phyloP scores from a whole-genome alignment of 192 early-diverging fungal species.

The Phlyctochytrium bullatum region DNA sequence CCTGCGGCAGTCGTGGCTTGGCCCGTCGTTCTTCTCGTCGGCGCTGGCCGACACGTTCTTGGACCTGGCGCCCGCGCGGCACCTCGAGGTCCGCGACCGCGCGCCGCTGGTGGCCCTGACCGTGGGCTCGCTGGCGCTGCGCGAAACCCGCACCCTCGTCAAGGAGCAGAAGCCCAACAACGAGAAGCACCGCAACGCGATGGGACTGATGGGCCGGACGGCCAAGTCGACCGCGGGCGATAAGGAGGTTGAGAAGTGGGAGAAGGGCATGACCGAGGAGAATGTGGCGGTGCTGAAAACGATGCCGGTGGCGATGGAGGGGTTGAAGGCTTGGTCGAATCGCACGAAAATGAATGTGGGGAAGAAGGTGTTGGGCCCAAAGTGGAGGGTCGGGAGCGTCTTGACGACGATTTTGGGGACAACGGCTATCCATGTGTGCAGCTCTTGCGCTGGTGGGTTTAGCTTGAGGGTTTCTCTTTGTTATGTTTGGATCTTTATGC shows the following conservation, averaged over 20 bases:
- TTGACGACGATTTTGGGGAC: not conserved
- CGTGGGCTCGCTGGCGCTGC: not conserved
- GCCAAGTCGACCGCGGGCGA: not conserved
- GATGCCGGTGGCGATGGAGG: not conserved
- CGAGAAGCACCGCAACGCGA: not conserved
- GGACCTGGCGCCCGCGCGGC: not conserved
- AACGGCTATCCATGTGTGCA: not conserved
- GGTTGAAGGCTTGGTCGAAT: not conserved
- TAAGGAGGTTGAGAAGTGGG: not conserved
- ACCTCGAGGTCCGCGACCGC: not conserved
- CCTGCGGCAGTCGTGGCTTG: not conserved
- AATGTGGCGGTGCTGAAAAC: not conserved
- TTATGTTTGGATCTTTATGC: too few relatives aligned
- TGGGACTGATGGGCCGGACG: not conserved
- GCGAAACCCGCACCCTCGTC: not conserved
- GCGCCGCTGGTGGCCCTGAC: not conserved
- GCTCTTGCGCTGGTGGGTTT: too few relatives aligned
- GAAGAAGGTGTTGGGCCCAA: not conserved
- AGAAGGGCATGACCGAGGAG: not conserved
- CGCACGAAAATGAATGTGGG: not conserved
- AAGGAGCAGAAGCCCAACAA: not conserved
- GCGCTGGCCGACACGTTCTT: not conserved
- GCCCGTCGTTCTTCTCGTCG: not conserved
- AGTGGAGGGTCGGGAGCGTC: not conserved
- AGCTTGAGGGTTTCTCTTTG: too few relatives aligned